These are phyloP conservation scores for Hymenoscyphus fraxineus DNA, from an alignment of 2,329 filamentous ascomycete species.

Conservation along the genomic window DNA sequence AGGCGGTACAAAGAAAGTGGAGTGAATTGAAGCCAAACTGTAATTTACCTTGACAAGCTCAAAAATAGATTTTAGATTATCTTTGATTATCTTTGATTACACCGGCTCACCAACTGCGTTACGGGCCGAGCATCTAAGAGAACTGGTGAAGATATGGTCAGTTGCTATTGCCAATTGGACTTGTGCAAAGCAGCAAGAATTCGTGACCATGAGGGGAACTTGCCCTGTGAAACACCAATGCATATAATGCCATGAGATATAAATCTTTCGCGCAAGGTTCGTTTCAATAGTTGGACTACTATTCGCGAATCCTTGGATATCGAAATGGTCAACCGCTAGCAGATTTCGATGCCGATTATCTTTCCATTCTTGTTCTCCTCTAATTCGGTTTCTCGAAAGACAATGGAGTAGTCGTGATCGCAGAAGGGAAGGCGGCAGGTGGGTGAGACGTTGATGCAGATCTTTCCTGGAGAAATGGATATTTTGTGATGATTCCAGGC, in stretches of 20 bases:
- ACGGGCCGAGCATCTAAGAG: background rate
- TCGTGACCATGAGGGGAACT: background rate
- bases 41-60: background rate
- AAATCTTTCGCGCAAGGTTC: slow-evolving; percentile 4
- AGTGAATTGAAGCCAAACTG: slow-evolving; percentile 4
- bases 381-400: background rate
- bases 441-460: slow-evolving; percentile 1
- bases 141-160: background rate
- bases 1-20: slow-evolving; percentile 15
- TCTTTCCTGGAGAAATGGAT: background rate
- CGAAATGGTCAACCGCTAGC: background rate
- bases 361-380: background rate
- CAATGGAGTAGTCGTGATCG: background rate
- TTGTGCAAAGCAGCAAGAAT: background rate
- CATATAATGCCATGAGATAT: slow-evolving; percentile 22
- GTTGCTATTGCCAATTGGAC: background rate
- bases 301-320: slow-evolving; percentile 9
- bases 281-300: slow-evolving; percentile 16
- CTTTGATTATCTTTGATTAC: too few relatives aligned
- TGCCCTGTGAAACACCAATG: slow-evolving; percentile 20
- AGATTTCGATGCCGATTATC: background rate
- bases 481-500: background rate
- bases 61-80: too few relatives aligned
- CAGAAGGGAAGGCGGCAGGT: background rate
- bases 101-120: background rate